Base-by-base conservation (phyloP, 768 basidiomycete genomes). In the Naganishia kalamii region DNA sequence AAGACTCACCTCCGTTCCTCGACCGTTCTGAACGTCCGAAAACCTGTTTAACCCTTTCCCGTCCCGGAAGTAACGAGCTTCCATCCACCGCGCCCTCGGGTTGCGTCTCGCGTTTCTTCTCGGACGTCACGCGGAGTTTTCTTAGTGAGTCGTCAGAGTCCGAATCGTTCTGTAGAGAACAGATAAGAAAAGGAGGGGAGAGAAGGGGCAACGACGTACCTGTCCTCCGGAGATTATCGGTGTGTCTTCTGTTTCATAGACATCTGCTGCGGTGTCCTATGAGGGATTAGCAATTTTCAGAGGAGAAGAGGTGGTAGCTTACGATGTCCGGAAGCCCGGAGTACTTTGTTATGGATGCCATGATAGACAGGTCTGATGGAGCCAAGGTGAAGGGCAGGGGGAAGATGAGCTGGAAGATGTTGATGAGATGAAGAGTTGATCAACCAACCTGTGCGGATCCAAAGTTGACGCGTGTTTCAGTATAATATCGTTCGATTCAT, bases 241-340 rank as follows among this genome's bases (percentile, higher is more conserved):
- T 21, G 71, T 71, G 60, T 79, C 78, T 19, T 71, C 63, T 1
- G 77, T 77, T 62, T 79, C 77, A 65, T 77, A 79, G 0, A 79
- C 70, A 41, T 79, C 78, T 12, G 70, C 70, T 17, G 75, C 76
- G 3, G 77, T 76, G 60, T 79, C 78, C 78, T 79, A 33, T 0
- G 8, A 4, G 5, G 4, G 27, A 32, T 15, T 17, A 13, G 41
- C 23, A 23, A 11, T 37, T 41, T 15, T 15, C 25, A n/a, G 23
- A 1, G 10, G 5, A 17, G 10, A 3, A 3, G 32, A 29, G 30
- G 8, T 5, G 27, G 19, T 19, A 48, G 65, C 77, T 69, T 60
- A 79, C 78, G 41, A 79, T 77, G 64, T 79, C 78, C 7, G 77
- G 77, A 11, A 78, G 70, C 21, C 70, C 70, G 12, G 71, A 65